Conservation (phyloP, 306 rosid genomes). For the Geum urbanum region DNA sequence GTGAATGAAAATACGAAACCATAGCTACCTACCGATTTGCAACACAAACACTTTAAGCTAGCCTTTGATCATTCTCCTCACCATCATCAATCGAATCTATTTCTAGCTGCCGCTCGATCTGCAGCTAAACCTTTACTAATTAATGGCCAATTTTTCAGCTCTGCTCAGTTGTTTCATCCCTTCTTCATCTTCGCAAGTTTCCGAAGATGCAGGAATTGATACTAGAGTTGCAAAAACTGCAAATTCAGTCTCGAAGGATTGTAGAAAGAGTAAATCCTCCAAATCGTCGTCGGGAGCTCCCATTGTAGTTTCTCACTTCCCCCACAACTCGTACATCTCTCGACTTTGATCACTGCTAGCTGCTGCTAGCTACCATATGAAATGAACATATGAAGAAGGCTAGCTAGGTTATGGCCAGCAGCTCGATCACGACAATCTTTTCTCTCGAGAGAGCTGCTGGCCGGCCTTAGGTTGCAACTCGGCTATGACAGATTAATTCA, state of each 20-base stretch:
- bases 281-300: conserved; percentile 12
- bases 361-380: neutral
- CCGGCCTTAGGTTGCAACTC: no score
- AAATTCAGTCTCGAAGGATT: neutral
- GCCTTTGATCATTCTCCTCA: no score
- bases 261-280: neutral
- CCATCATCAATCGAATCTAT: neutral
- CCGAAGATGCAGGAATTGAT: neutral
- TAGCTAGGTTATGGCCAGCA: no score
- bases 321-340: conserved; percentile 18
- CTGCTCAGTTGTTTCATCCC: conserved; percentile 5
- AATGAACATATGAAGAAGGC: no score
- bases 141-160: neutral
- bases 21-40: neutral
- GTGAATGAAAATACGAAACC: neutral
- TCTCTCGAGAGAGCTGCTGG: no score
- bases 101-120: neutral
- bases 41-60: neutral
- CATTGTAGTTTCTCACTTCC: conserved; percentile 14
- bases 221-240: neutral
- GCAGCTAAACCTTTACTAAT: neutral
- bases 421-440: no score
- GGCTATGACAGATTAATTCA: no score
- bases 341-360: neutral
- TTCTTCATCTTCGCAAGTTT: neutral